phyloP scores from a whole-genome alignment of 331 rosid species.

The Pyracantha coccinea region DNA sequence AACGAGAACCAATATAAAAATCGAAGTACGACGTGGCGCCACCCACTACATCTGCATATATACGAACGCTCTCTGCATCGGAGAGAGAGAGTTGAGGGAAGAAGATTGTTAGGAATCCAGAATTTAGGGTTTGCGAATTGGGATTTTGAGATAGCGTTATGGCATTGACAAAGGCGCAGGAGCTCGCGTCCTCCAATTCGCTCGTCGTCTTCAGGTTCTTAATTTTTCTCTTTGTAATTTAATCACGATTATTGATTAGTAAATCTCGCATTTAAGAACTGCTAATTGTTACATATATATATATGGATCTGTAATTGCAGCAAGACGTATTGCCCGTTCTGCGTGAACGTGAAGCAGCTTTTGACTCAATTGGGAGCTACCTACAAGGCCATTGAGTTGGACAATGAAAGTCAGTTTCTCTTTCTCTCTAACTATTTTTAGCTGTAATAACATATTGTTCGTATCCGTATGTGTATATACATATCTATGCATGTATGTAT shows the following conservation, averaged over 20 bases:
- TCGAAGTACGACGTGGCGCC: not conserved
- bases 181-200: conserved; percentile 54
- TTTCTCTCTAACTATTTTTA: not conserved
- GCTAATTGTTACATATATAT: not conserved
- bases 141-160: conserved; percentile 13
- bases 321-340: conserved; percentile 69
- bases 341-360: conserved; percentile 57
- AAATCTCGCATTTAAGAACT: not conserved
- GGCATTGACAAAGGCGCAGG: conserved; percentile 82
- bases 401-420: conserved; percentile 44
- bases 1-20: not conserved
- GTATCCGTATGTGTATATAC: not conserved
- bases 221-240: not conserved
- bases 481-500: not conserved
- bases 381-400: conserved; percentile 61
- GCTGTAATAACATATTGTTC: not conserved
- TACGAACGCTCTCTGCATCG: not conserved
- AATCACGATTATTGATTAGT: not conserved
- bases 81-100: not conserved
- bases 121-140: not conserved
- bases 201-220: conserved; percentile 74
- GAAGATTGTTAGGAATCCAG: not conserved
- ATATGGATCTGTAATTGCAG: conserved; percentile 24
- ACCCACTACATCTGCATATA: not conserved
- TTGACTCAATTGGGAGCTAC: conserved; percentile 37